These are phyloP conservation scores for Tephrocybe sp. DNA, from an alignment of 768 basidiomycete genomes.

Conservation along the genomic window DNA sequence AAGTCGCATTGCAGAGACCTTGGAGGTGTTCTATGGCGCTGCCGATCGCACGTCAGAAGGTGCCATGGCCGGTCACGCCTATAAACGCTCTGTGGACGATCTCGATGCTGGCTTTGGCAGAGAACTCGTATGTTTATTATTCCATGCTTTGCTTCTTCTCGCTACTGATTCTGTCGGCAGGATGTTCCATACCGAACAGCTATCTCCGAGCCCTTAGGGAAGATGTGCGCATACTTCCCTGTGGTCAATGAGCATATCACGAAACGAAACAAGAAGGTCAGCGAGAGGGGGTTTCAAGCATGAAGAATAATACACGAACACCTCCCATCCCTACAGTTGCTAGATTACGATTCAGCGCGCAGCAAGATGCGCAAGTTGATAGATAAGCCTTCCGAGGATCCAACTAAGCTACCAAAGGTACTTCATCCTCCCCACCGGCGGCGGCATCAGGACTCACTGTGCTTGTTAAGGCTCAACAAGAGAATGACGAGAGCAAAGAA, in stretches of 20 bases:
- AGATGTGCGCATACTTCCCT: conserved; percentile 95
- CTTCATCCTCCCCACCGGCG: neutral
- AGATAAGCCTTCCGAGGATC: conserved; percentile 93
- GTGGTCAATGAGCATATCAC: conserved; percentile 89
- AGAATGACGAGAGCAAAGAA: conserved; percentile 92
- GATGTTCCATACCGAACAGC: conserved; percentile 94
- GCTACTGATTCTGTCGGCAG: conserved; percentile 40
- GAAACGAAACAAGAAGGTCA: conserved; percentile 96
- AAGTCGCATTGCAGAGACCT: conserved; percentile 87
- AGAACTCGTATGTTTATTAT: conserved; percentile 64
- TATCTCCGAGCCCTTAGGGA: conserved; percentile 92
- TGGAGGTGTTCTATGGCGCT: conserved; percentile 89
- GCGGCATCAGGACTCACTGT: no score
- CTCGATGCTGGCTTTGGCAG: conserved; percentile 81
- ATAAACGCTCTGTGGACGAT: conserved; percentile 93
- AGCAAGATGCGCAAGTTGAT: conserved; percentile 86
- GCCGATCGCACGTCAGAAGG: conserved; percentile 84
- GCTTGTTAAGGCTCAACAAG: conserved; percentile 96
- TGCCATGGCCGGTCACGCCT: conserved; percentile 96
- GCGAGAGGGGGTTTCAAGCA: neutral
- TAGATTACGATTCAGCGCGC: conserved; percentile 94
- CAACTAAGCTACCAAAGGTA: conserved; percentile 78
- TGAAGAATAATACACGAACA: neutral
- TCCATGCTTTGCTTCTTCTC: neutral
- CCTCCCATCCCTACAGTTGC: conserved; percentile 42